Evolutionary conservation across 2,329 filamentous ascomycete genomes (phyloP).

Genomic region (Aulographum hederae): DNA sequence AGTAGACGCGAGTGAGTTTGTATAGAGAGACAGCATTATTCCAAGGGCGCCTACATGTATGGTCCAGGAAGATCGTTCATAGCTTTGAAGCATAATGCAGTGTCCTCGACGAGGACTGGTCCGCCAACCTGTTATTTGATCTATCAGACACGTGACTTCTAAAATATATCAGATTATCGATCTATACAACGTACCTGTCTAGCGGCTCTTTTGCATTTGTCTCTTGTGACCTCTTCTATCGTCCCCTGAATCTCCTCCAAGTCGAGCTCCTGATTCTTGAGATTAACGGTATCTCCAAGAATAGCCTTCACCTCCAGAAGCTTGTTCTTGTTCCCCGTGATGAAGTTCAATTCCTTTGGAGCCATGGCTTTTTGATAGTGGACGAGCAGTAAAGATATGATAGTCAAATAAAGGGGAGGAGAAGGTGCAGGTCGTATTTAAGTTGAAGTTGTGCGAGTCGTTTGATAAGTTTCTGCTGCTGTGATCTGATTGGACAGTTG

Average conservation of each 20-base stretch:
- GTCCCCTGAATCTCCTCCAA: constrained; percentile 81
- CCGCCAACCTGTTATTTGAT: constrained; percentile 45
- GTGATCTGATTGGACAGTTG: too few relatives aligned
- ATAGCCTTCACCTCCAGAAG: constrained; percentile 78
- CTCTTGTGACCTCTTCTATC: constrained; percentile 75
- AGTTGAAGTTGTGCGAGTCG: too few relatives aligned
- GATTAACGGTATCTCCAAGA: constrained; percentile 48
- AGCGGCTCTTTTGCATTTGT: constrained; percentile 74
- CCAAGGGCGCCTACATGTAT: constrained; percentile 48
- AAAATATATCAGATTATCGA: constrained; percentile 1
- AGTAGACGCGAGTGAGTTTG: background rate
- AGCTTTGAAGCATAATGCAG: constrained; percentile 81
- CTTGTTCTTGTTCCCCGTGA: constrained; percentile 93
- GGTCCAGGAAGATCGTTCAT: constrained; percentile 82
- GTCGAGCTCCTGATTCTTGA: constrained; percentile 60
- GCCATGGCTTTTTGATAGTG: too few relatives aligned
- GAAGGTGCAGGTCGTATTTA: too few relatives aligned
- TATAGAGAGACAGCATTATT: too few relatives aligned
- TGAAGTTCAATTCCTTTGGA: constrained; percentile 59
- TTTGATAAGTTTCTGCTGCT: too few relatives aligned
- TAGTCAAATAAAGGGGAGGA: too few relatives aligned
- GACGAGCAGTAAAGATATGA: too few relatives aligned
- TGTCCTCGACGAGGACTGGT: constrained; percentile 90
- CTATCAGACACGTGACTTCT: constrained; percentile 1
- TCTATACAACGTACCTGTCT: constrained; percentile 41